Conservation (phyloP, 2,329 filamentous ascomycete genomes). For the Trichoderma sp. region DNA sequence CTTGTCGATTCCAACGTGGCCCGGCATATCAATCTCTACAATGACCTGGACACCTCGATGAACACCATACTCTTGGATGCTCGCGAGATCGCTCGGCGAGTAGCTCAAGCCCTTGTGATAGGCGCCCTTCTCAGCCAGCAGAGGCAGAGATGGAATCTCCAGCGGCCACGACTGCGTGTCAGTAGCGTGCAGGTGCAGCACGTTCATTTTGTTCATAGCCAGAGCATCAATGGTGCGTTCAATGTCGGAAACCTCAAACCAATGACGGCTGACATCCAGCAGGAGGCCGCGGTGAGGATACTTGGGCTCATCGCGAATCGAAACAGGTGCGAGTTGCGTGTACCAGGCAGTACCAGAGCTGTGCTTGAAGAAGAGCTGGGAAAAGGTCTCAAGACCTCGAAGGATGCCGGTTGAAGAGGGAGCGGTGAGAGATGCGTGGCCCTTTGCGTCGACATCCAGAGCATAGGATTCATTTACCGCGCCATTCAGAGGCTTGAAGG, state of each 20-base stretch:
- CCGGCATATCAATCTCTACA: conserved; percentile 61
- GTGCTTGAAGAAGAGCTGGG: conserved; percentile 76
- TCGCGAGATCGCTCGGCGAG: conserved; percentile 58
- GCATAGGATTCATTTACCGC: conserved; percentile 74
- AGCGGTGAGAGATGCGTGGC: conserved; percentile 61
- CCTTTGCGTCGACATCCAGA: conserved; percentile 56
- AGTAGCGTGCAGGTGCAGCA: conserved; percentile 76
- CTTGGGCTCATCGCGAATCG: conserved; percentile 68
- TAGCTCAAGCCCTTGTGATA: conserved; percentile 68
- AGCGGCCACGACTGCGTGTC: conserved; percentile 85
- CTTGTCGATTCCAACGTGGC: conserved; percentile 52
- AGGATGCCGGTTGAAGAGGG: conserved; percentile 66
- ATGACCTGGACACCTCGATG: conserved; percentile 56
- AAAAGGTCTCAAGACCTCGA: conserved; percentile 71
- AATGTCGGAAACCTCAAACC: conserved; percentile 65
- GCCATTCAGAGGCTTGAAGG: conserved; percentile 60
- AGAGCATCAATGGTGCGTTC: conserved; percentile 73
- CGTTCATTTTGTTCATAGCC: conserved; percentile 79
- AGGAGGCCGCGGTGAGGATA: conserved; percentile 78
- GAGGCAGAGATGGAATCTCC: conserved; percentile 69
- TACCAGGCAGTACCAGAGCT: conserved; percentile 59
- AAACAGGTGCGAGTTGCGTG: conserved; percentile 66
- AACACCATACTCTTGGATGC: conserved; percentile 69
- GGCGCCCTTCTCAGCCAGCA: conserved; percentile 69
- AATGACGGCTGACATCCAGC: conserved; percentile 73